A percentile compares a stretch with the other conserved stretches of the same genome.
Conservation (phyloP, 441 rosid species). For the Dalechampia spathulata region DNA sequence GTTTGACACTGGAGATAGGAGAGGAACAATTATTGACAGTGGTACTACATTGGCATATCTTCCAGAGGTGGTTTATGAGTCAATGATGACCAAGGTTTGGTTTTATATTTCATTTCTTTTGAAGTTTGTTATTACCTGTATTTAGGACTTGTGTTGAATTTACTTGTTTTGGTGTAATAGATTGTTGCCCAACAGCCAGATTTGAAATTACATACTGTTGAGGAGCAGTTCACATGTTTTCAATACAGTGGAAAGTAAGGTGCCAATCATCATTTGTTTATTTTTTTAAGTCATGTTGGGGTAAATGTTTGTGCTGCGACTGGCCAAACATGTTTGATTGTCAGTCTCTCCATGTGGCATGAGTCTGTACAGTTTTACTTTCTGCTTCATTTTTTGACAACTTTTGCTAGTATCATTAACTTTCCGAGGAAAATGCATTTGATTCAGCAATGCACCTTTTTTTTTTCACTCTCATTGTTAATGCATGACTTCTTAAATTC, state of each 20-base stretch:
- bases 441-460: background rate
- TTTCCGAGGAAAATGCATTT: background rate
- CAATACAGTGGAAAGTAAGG: constrained; percentile 52
- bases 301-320: background rate
- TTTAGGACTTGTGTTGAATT: background rate
- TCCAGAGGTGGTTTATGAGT: constrained; percentile 45
- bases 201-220: constrained; percentile 47
- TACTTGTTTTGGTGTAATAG: constrained; percentile 24
- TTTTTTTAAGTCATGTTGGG: background rate
- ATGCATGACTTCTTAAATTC: background rate
- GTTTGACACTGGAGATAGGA: constrained; percentile 43
- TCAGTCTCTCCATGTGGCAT: too few species aligned
- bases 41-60: constrained; percentile 93
- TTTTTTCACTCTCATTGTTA: background rate
- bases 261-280: constrained; percentile 8
- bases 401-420: background rate
- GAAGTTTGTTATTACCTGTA: background rate
- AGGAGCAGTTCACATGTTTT: constrained; percentile 73
- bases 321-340: background rate
- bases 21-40: constrained; percentile 82
- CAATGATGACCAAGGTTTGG: constrained; percentile 42
- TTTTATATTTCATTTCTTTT: constrained; percentile 6
- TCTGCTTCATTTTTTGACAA: background rate
- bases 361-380: background rate
- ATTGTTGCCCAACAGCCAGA: constrained; percentile 45